Base-by-base conservation (phyloP, 2,329 filamentous ascomycete genomes). In the Alternaria triticina region DNA sequence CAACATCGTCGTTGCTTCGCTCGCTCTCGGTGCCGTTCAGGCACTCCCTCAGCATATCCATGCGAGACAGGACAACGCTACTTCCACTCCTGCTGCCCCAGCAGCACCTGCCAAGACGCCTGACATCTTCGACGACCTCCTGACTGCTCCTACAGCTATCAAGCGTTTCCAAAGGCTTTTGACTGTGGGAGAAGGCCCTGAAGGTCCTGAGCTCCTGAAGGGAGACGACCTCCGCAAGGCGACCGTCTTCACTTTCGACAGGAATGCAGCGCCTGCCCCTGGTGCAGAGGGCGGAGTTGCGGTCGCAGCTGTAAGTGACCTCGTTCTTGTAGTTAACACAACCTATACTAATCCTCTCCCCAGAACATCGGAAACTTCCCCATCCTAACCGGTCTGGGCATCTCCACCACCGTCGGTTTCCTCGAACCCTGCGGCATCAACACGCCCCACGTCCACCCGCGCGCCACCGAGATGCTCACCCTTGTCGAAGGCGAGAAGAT, bases 201-300 rank as follows among this genome's bases (percentile, higher is more conserved):
- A 52, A 9, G 12, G 28, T 1, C 17, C 9, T n/a, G 49, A 68
- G 9, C 73, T 82, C 9, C 71, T 80, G 46, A 67, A 71, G 6
- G 72, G 65, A 12, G 73, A 78, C 3, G 73, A 69, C 5, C 67
- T 82, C 27, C 70, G 69, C 50, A 69, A 73, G 12, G 47, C 71
- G 73, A 87, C 91, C 81, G 91, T 89, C 76, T 94, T 93, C 85
- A 85, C 85, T 75, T 84, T 86, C 70, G 78, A 87, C 66, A 73
- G 78, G 66, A 73, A 78, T 63, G 82, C 82, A 17, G 62, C 65
- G 15, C 80, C 82, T 11, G 64, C 77, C 10, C 40, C 79, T 13
- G 81, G 86, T 55, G 89, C 86, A 67, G 91, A 91, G 78, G 90
- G 74, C 47, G 74, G 73, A 15, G 69, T 66, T 15, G 66, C 67